phyloP scores from a whole-genome alignment of 345 rosid genomes.

The Salix dunnii region DNA sequence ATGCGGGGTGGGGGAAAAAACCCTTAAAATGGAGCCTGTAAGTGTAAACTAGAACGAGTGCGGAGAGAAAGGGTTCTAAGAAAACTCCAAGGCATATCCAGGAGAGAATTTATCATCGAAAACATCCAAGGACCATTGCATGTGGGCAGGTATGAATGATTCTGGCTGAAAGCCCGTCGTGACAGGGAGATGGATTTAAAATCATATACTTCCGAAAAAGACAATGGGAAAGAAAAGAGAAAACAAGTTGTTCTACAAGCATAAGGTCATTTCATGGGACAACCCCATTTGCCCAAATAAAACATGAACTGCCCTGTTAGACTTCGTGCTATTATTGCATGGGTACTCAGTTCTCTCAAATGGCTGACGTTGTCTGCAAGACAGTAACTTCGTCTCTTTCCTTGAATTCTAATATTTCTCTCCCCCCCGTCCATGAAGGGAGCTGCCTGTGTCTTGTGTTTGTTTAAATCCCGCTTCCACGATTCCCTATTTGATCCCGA shows the following conservation, averaged over 20 bases:
- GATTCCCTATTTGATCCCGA: not conserved
- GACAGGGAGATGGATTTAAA: slow-evolving; percentile 13
- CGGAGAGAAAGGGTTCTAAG: not conserved
- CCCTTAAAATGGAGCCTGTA: not conserved
- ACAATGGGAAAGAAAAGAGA: slow-evolving; percentile 6
- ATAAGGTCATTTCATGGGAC: slow-evolving; percentile 47
- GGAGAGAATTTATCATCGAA: slow-evolving; percentile 6
- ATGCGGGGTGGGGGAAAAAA: not conserved
- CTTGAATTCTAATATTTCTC: not conserved
- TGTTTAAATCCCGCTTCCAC: not conserved
- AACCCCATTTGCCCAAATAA: slow-evolving; percentile 38
- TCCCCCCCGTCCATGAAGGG: slow-evolving; percentile 30
- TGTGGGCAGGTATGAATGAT: slow-evolving; percentile 24
- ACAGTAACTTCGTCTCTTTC: not conserved
- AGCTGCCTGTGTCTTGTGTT: slow-evolving; percentile 14
- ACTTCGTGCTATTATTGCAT: slow-evolving; percentile 11
- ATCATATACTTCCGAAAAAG: not conserved
- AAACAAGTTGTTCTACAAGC: slow-evolving; percentile 21
- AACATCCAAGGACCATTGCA: slow-evolving; percentile 15
- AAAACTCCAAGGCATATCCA: slow-evolving; percentile 6
- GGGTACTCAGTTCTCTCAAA: slow-evolving; percentile 24
- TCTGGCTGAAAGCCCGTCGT: slow-evolving; percentile 12
- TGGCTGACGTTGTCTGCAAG: slow-evolving; percentile 13
- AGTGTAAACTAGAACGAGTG: not conserved
- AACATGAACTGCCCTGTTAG: slow-evolving; percentile 11